Conservation (phyloP, 176 grass and related monocot genomes). For the Oryza meyeriana region DNA sequence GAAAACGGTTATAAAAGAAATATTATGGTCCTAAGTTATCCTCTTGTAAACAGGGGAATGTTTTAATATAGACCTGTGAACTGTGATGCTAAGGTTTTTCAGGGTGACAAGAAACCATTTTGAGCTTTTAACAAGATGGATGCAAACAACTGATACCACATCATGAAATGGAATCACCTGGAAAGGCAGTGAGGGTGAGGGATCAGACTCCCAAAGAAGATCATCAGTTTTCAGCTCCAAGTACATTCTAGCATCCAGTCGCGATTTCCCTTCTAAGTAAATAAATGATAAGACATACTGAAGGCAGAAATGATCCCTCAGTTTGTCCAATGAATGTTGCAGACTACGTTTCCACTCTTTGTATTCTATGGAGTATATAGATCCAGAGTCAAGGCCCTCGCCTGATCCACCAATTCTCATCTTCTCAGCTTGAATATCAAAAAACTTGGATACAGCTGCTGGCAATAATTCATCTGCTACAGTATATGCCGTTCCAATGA, state of each 20-base stretch:
- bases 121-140: constrained; percentile 10
- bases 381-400: constrained; percentile 49
- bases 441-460: constrained; percentile 68
- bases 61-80: not conserved
- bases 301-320: constrained; percentile 92
- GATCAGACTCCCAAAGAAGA: constrained; percentile 73
- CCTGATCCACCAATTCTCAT: constrained; percentile 61
- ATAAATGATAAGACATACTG: constrained; percentile 98
- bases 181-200: constrained; percentile 87
- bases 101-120: not conserved
- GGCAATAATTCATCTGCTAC: constrained; percentile 85
- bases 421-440: constrained; percentile 61
- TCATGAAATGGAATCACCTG: constrained; percentile 63
- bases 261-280: constrained; percentile 93
- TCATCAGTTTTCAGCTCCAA: constrained; percentile 71
- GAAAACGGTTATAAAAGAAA: not conserved
- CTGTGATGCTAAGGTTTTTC: not conserved
- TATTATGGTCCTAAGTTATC: not conserved
- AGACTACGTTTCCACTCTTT: constrained; percentile 90
- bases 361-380: constrained; percentile 61
- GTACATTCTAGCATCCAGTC: constrained; percentile 93
- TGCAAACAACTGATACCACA: constrained; percentile 19
- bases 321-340: constrained; percentile 82
- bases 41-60: not conserved
- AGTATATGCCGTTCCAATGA: constrained; percentile 74